Evolutionary conservation across 257 asterid genomes (phyloP), one percentile per base, ranked within the genome.

Genomic region (Solanum megistacrolobum): DNA sequence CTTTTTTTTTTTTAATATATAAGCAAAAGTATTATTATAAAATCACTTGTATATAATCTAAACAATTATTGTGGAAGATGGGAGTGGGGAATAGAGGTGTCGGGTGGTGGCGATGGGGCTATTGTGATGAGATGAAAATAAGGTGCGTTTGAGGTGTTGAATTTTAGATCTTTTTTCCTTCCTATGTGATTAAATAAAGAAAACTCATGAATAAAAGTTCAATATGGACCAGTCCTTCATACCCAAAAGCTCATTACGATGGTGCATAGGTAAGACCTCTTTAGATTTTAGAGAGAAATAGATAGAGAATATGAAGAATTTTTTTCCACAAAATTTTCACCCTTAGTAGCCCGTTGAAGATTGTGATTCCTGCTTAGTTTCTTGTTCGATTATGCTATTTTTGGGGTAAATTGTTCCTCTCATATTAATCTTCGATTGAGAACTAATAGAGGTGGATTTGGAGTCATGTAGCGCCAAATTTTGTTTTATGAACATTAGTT

Each of bases 1-100:
- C n/a, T 55, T 7, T 0, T 2, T 2, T 3, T 18, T 55, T 1
- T 6, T 55, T 2, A 1, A 55, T 55, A 55, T 0, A 55, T 6
- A 55, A 16, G 10, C 1, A 52, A 52, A 52, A 52, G 3, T 14
- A 48, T 52, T 18, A 52, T 52, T 2, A 0, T 52, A 52, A 52
- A 52, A 52, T 2, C 62, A 18, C 1, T 16, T 2, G n/a, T 52
- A 52, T 5, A 52, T 52, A 6, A 52, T 52, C n/a, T 52, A 18
- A 18, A 52, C 9, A 52, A 52, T 18, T 52, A 52, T 16, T 18
- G 21, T 52, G 62, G n/a, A 52, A 52, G n/a, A 52, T 52, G n/a
- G 62, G 21, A 52, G 9, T 18, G n/a, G 62, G 23, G 62, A 52
- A 52, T 16, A 52, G 62, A 6, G 62, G 62, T 52, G 9, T 52